Base-by-base conservation (phyloP, 805 yeast species). In the Debaryomyces prosopidis region DNA sequence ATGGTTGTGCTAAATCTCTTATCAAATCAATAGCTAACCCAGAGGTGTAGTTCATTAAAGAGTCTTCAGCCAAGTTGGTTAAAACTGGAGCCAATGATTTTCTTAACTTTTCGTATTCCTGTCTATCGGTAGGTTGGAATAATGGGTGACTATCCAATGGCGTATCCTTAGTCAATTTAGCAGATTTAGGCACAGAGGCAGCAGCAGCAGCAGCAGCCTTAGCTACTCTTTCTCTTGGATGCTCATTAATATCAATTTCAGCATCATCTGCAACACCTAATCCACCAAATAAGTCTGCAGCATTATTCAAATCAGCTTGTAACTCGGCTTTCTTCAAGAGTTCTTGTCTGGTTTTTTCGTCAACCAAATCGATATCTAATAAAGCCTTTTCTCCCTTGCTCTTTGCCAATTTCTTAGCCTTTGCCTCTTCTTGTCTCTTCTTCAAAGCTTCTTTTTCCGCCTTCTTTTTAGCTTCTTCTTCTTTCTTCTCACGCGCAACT, bases 231-330 rank as follows among this genome's bases (percentile, higher is more conserved):
- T 80, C 82, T 48, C 81, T 68, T 37, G 84, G 84, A 54, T 79
- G 84, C 30, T 71, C 83, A 45, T 64, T 66, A 44, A 66, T 45
- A 48, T 73, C 74, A 42, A 66, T 62, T 15, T 55, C 63, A 33
- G 59, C 60, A 48, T 65, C 72, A 14, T 53, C 63, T 18, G 81
- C 79, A 43, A 79, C 77, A 35, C 80, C 79, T 53, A 75, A 73
- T 12, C 89, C 89, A 27, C 90, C 96, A 62, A 92, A 89, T 56
- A 92, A 74, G 57, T 88, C 96, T 7, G 96, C 92, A 26, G 99
- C 98, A 62, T 88, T 89, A 66, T 88, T 89, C 65, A 92, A 75
- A 70, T 92, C 99, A 20, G 96, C 80, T 39, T 81, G 84, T 48
- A 89, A 59, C 68, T 92, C 96, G 16, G 94, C 96, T 63, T 85